phyloP scores from a whole-genome alignment of 148 eudicot species.

The Vaccinium macrocarpon region DNA sequence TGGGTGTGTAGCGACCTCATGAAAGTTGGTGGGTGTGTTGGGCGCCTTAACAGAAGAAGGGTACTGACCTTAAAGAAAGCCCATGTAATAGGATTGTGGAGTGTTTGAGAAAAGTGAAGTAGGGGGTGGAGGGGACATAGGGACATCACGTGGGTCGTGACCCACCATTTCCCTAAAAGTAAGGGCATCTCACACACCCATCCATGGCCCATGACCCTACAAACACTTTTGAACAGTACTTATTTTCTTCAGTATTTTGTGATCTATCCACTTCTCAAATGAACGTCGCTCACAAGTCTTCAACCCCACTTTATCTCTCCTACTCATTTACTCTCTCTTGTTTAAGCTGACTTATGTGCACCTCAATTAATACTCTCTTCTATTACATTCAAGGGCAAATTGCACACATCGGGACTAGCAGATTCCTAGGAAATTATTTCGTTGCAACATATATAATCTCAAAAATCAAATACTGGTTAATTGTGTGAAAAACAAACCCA shows the following conservation, averaged over 20 bases:
- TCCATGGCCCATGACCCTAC: neutral
- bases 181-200: conserved; percentile 25
- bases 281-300: neutral
- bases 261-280: neutral
- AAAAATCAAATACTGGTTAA: too few relatives aligned
- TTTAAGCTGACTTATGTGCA: too few relatives aligned
- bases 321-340: neutral
- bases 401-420: too few relatives aligned
- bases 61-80: neutral
- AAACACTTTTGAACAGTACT: neutral
- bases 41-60: too few relatives aligned
- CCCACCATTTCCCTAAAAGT: conserved; percentile 28
- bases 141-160: conserved; percentile 24
- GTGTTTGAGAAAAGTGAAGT: neutral
- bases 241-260: neutral
- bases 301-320: neutral
- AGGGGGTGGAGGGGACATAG: neutral
- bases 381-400: too few relatives aligned
- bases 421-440: too few relatives aligned
- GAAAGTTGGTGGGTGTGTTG: too few relatives aligned
- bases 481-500: too few relatives aligned
- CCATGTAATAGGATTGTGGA: neutral
- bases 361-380: too few relatives aligned
- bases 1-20: too few relatives aligned
- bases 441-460: too few relatives aligned